Evolutionary conservation across 805 yeast genomes (phyloP), one percentile per base, ranked within the genome.

Genomic region (Candida gorgasii): DNA sequence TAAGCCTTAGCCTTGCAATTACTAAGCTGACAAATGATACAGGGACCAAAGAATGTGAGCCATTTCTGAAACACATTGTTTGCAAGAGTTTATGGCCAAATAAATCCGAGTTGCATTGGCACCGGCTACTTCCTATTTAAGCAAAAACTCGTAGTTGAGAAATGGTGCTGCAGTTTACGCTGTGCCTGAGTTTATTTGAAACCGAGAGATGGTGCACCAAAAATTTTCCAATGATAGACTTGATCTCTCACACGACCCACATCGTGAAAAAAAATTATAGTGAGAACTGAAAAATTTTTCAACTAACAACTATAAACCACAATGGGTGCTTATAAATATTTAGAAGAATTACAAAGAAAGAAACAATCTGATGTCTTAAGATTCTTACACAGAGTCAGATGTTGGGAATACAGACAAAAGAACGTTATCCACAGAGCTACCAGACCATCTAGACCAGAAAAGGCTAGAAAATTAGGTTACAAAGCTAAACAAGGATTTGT

Each of bases 331-430:
- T 93, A 93, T 95, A 93, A 93, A 76, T 93, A 93, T 78, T 84
- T 93, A 75, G 97, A 92, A 80, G 99, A 93, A 80, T 83, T 93
- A 76, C 93, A 89, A 77, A 90, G 97, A 84, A 93, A 93, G 95
- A 93, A 93, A 86, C 99, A 93, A 84, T 89, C 97, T 71, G 99
- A 93, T 79, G 97, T 93, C 67, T 80, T 87, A 80, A 88, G 99
- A 80, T 93, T 93, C 89, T 81, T 93, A 71, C 87, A 86, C 79
- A 86, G 99, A 78, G 96, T 93, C 84, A 89, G 99, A 88, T 93
- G 97, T 81, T 93, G 99, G 99, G 99, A 93, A 80, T 93, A 89
- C 96, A 90, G 99, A 82, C 99, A 93, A 82, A 84, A 85, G 82
- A 84, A 80, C 69, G 98, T 90, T 61, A 86, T 93, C 77, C 98